Evolutionary conservation across 2,329 filamentous ascomycete genomes (phyloP).

Genomic region (Fusarium chaquense): DNA sequence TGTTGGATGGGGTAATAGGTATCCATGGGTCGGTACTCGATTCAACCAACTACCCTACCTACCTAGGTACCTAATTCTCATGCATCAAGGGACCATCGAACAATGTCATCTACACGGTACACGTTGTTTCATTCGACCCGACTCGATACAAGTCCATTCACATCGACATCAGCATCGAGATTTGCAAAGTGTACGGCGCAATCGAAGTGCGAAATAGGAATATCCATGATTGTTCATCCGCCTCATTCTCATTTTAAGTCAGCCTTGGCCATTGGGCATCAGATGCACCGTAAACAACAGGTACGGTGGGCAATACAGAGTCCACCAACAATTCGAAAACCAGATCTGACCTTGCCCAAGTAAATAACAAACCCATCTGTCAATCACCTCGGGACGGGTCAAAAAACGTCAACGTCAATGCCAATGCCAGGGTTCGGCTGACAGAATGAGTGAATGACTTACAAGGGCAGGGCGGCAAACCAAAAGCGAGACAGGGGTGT

Average conservation of each 20-base stretch:
- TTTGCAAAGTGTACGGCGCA: neutral
- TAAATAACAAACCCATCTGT: slow-evolving; percentile 33
- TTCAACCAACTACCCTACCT: neutral
- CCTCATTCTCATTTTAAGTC: neutral
- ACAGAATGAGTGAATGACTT: slow-evolving; percentile 22
- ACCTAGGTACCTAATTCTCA: neutral
- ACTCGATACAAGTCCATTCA: neutral
- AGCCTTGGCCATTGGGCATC: slow-evolving; percentile 7
- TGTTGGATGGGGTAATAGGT: slow-evolving; percentile 4
- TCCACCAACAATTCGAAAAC: slow-evolving; percentile 25
- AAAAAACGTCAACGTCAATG: slow-evolving; percentile 20
- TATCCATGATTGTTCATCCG: slow-evolving; percentile 2
- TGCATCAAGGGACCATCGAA: slow-evolving; percentile 14
- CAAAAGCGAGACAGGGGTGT: slow-evolving; percentile 29
- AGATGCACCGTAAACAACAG: neutral
- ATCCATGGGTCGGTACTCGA: neutral
- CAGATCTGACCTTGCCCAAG: slow-evolving; percentile 17
- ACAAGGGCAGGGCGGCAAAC: slow-evolving; percentile 40
- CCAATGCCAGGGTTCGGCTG: slow-evolving; percentile 31
- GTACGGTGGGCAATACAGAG: neutral
- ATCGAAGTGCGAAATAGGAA: neutral
- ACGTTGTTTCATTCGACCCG: neutral
- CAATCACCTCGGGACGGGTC: slow-evolving; percentile 37
- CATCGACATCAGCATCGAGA: neutral
- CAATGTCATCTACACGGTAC: neutral